These are phyloP conservation scores for Fusarium liriodendri DNA, from an alignment of 2,329 filamentous ascomycete species.

Conservation along the genomic window DNA sequence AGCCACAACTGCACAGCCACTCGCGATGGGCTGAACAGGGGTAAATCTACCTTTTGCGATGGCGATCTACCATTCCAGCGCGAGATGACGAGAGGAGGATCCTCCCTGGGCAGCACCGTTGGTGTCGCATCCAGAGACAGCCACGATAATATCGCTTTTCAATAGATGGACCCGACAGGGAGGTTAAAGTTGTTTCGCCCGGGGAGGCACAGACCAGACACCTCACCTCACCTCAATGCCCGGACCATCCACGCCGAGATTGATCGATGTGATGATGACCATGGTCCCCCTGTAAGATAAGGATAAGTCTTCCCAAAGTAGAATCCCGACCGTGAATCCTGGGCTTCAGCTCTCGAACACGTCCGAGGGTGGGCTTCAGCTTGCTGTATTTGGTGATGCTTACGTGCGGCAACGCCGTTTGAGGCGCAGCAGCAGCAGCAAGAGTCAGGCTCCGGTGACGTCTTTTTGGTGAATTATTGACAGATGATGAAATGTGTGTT, in stretches of 20 bases:
- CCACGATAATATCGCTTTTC: not conserved
- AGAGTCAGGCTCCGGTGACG: not conserved
- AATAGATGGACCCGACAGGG: constrained; percentile 4
- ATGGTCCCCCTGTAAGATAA: not conserved
- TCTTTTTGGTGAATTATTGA: not conserved
- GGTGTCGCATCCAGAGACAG: not conserved
- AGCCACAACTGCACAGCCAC: not conserved
- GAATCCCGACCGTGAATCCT: constrained; percentile 12
- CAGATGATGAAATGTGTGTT: not conserved
- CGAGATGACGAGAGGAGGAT: not conserved
- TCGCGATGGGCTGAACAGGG: not conserved
- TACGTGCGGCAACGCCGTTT: constrained; percentile 4
- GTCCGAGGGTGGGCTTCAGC: not conserved
- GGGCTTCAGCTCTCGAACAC: not conserved
- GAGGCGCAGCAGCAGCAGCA: not conserved
- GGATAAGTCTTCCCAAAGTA: constrained; percentile 4
- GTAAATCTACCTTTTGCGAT: not conserved
- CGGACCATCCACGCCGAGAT: not conserved
- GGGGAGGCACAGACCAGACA: not conserved
- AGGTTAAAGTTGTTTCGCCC: constrained; percentile 21
- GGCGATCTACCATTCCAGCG: not conserved
- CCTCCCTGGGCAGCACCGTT: not conserved
- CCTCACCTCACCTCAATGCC: not conserved
- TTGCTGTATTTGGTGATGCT: not conserved
- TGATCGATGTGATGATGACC: not conserved